Percentiles rank a stretch among this genome's conserved stretches.
Conservation (phyloP, 805 yeast genomes). For the Myxozyma nipponensis region DNA sequence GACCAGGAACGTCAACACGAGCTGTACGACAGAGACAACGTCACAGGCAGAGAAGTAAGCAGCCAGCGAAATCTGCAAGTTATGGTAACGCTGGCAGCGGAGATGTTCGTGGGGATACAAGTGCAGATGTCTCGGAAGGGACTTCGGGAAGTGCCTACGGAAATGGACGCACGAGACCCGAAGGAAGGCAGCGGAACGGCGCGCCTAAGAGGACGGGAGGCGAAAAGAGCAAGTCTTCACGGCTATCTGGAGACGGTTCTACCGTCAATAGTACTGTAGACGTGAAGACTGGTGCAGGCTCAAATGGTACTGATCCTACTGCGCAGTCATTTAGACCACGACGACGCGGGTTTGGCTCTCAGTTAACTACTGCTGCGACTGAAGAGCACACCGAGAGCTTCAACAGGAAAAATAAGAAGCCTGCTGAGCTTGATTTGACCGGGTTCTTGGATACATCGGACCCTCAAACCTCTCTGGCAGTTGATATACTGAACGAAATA, state of each 20-base stretch:
- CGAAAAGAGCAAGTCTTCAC: no score
- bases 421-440: slow-evolving; percentile 13
- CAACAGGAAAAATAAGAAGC: background rate
- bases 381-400: background rate
- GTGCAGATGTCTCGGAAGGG: no score
- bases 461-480: slow-evolving; percentile 12
- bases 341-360: slow-evolving; percentile 34
- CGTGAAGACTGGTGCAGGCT: no score
- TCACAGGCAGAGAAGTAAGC: slow-evolving; percentile 64
- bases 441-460: slow-evolving; percentile 13
- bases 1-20: slow-evolving; percentile 91
- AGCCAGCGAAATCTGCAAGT: slow-evolving; percentile 77
- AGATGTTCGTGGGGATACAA: no score
- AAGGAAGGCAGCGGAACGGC: no score
- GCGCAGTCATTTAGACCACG: background rate
- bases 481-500: slow-evolving; percentile 17
- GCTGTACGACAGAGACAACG: slow-evolving; percentile 42
- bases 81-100: no score
- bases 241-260: no score
- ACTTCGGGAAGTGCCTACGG: no score
- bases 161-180: no score
- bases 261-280: no score
- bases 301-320: background rate
- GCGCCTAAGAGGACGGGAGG: no score
- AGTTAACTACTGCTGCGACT: background rate